Conservation (phyloP, 257 asterid genomes). For the Jasminum sambac region DNA sequence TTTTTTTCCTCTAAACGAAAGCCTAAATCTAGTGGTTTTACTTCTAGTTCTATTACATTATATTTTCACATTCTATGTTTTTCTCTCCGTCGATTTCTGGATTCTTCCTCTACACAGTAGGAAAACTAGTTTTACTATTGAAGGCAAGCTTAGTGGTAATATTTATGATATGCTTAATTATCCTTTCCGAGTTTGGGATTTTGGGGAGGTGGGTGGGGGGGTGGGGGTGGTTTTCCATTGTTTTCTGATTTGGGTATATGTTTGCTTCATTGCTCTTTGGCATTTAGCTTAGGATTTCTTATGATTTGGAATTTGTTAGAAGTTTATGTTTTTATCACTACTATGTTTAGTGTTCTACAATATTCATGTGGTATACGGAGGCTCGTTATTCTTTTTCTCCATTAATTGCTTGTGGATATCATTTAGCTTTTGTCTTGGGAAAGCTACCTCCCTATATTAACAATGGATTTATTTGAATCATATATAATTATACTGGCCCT, state of each 20-base stretch:
- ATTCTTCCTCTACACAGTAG: constrained; percentile 45
- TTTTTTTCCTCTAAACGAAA: too few species aligned
- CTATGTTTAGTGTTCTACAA: constrained; percentile 4
- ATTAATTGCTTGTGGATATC: background rate
- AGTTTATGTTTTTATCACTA: background rate
- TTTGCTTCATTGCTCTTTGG: background rate
- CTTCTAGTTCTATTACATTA: too few species aligned
- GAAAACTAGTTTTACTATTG: constrained; percentile 55
- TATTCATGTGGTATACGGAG: background rate
- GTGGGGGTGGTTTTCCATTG: constrained; percentile 12
- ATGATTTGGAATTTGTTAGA: background rate
- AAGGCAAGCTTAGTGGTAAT: constrained; percentile 55
- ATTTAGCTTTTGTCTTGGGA: background rate
- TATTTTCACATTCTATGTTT: too few species aligned
- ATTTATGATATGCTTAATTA: constrained; percentile 1
- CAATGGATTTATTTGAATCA: constrained; percentile 7
- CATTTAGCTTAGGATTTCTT: background rate
- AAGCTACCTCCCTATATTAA: background rate
- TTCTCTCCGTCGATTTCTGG: constrained; percentile 56
- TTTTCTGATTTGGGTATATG: constrained; percentile 13
- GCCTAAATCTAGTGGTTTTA: too few species aligned
- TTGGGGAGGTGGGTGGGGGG: too few species aligned
- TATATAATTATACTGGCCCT: background rate
- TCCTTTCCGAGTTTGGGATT: background rate
- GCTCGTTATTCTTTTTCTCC: background rate